phyloP scores from a whole-genome alignment of 1,284 basidiomycete genomes.

The Fomitopsis pinicola region DNA sequence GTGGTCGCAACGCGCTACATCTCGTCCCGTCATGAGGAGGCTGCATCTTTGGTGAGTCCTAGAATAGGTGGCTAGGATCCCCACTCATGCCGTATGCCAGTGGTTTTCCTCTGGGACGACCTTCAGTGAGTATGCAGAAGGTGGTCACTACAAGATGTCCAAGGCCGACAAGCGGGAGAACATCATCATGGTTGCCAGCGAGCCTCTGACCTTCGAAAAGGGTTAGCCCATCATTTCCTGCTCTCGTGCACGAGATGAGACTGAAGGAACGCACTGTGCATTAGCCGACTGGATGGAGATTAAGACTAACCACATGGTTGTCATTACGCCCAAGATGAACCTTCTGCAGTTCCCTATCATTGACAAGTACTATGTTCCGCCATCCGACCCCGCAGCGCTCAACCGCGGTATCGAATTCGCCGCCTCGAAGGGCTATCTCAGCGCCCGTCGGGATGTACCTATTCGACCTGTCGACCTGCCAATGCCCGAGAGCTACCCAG shows the following conservation, averaged over 20 bases:
- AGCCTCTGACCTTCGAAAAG: slow-evolving; percentile 92
- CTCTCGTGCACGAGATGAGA: background rate
- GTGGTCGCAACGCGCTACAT: slow-evolving; percentile 96
- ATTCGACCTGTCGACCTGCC: slow-evolving; percentile 4
- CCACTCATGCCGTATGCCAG: slow-evolving; percentile 31
- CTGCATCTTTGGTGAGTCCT: slow-evolving; percentile 74
- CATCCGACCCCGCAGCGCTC: slow-evolving; percentile 65
- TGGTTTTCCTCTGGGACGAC: slow-evolving; percentile 95
- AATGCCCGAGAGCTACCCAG: slow-evolving; percentile 7
- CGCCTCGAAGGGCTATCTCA: slow-evolving; percentile 68
- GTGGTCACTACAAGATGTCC: slow-evolving; percentile 91
- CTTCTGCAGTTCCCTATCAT: slow-evolving; percentile 91
- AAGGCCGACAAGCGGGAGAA: slow-evolving; percentile 95
- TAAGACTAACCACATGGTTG: slow-evolving; percentile 84
- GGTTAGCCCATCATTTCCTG: slow-evolving; percentile 43
- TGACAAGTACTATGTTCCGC: slow-evolving; percentile 85
- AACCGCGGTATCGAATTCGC: slow-evolving; percentile 69
- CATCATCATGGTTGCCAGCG: slow-evolving; percentile 91
- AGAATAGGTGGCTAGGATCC: background rate
- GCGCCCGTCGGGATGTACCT: slow-evolving; percentile 31
- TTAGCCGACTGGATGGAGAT: slow-evolving; percentile 96
- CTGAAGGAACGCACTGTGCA: background rate
- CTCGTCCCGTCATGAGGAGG: slow-evolving; percentile 86
- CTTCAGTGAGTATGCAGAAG: slow-evolving; percentile 88
- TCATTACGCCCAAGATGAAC: slow-evolving; percentile 93